phyloP scores from a whole-genome alignment of 768 basidiomycete genomes.

The Clavaria fumosa region DNA sequence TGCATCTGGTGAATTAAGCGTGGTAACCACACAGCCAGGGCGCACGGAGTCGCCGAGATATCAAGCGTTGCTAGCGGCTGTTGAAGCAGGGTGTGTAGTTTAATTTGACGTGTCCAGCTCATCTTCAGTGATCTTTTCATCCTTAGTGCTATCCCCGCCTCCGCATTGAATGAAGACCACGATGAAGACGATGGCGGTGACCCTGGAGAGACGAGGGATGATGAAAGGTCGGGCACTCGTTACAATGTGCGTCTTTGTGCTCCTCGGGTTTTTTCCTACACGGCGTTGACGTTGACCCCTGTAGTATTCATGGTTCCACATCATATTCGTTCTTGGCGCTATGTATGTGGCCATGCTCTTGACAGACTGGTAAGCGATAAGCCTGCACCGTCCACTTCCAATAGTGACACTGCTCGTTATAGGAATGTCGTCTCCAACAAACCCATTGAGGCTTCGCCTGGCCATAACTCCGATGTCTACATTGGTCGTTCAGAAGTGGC shows the following conservation, averaged over 20 bases:
- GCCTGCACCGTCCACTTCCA: too few species aligned
- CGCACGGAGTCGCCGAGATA: conserved; percentile 79
- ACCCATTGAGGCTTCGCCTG: conserved; percentile 22
- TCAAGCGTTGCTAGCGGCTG: conserved; percentile 87
- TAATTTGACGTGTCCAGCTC: background rate
- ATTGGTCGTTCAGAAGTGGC: conserved; percentile 92
- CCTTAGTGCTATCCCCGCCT: conserved; percentile 76
- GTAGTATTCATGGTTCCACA: conserved; percentile 97
- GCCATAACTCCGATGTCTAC: conserved; percentile 61
- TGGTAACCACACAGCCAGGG: conserved; percentile 74
- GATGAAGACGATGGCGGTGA: conserved; percentile 65
- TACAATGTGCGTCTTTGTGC: conserved; percentile 58
- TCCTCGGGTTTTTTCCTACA: too few species aligned
- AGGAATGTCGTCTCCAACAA: conserved; percentile 65
- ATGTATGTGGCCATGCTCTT: conserved; percentile 98
- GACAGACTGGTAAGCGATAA: conserved; percentile 68
- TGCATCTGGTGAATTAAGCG: conserved; percentile 50
- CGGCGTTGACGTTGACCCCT: too few species aligned
- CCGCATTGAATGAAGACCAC: conserved; percentile 72
- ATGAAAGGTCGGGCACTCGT: conserved; percentile 84
- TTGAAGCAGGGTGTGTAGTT: conserved; percentile 72
- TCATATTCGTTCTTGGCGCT: conserved; percentile 88
- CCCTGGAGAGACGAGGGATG: conserved; percentile 66
- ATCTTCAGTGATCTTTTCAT: conserved; percentile 3
- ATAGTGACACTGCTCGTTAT: too few species aligned